Evolutionary conservation across 2,329 filamentous ascomycete genomes (phyloP), one percentile per base, ranked within the genome.

Genomic region (Proliferodiscus dingleyae): DNA sequence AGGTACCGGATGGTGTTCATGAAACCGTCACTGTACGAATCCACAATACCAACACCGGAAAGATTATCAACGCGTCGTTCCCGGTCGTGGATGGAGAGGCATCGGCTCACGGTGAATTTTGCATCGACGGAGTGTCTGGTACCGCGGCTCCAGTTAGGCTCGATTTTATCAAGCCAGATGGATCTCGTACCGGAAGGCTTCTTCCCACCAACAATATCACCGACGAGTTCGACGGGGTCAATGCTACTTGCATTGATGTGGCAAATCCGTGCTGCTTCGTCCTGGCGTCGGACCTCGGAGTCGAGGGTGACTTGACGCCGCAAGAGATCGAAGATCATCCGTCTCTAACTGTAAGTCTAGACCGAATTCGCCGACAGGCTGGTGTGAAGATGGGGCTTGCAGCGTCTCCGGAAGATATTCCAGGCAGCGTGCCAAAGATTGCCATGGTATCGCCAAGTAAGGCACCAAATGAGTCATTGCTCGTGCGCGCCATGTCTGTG

Each of bases 31-130:
- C 68, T 0, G 74, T 88, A 10, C 69, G 75, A 44, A 78, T 88
- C 29, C 71, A 75, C 56, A 89, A 89, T 61, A 87, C 83, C 1
- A 89, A 89, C 55, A 89, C 85, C 0, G 66, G 67, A 15, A 87
- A 87, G 58, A 62, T 81, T 21, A 78, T 87, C 46, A 64, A 74
- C 33, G 72, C 77, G 1, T 74, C 68, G 0, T 85, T 86, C 52
- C 65, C 68, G 0, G 69, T 82, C 2, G 59, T 65, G 0, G 71
- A 69, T 2, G 70, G 66, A 0, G 69, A 77, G 46, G 69, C 75
- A 5, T 68, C 66, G 2, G 68, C 71, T 1, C 53, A 60, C 6
- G 81, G 81, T 0, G 69, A 75, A 9, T 83, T 81, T 57, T 63
- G 66, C 2, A 83, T 86, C 51, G 81, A 83, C 56, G 83, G 82